Conservation (phyloP, 2,329 filamentous ascomycete genomes). For the Cladosporium sp. region DNA sequence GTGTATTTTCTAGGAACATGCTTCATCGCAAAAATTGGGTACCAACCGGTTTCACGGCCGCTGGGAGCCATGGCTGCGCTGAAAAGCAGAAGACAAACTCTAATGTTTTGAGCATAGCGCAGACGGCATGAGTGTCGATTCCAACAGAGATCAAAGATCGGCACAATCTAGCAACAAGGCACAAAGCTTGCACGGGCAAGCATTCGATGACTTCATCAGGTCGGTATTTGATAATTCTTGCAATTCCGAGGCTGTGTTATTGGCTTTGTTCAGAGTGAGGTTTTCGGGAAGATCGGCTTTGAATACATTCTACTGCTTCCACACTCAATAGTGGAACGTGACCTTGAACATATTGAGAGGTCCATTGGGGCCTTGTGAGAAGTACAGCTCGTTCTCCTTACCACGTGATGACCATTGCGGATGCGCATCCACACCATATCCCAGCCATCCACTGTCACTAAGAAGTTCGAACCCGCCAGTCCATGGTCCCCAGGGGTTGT, state of each 20-base stretch:
- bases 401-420: not conserved
- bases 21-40: not conserved
- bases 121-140: not conserved
- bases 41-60: not conserved
- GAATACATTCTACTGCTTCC: not conserved
- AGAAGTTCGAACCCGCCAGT: not conserved
- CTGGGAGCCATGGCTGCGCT: not conserved
- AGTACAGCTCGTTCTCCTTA: not conserved
- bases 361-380: not conserved
- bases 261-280: not conserved
- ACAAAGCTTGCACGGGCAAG: not conserved
- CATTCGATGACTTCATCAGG: not conserved
- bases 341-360: not conserved
- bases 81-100: not conserved
- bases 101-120: not conserved
- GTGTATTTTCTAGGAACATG: not conserved
- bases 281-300: not conserved
- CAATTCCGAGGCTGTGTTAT: not conserved
- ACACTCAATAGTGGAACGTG: not conserved
- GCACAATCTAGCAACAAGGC: not conserved
- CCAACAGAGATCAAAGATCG: not conserved
- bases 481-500: not conserved
- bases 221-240: not conserved
- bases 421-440: not conserved
- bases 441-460: not conserved